phyloP scores from a whole-genome alignment of 2,329 filamentous ascomycete species.

The Aspergillus udagawae region DNA sequence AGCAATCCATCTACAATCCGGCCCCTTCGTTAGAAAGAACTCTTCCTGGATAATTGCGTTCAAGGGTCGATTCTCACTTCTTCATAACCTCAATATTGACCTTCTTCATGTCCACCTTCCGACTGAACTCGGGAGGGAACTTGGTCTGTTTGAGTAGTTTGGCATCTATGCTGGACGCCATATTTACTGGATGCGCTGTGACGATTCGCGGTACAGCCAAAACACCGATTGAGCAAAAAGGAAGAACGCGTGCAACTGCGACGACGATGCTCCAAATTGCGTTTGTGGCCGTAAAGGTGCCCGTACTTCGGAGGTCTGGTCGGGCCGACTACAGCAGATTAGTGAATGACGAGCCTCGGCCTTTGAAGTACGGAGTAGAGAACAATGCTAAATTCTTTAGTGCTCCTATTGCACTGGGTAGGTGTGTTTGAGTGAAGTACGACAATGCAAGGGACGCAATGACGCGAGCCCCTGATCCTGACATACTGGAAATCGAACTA shows the following conservation, averaged over 20 bases:
- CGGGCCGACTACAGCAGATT: conserved; percentile 7
- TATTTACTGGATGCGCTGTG: conserved; percentile 43
- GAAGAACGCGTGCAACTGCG: background rate
- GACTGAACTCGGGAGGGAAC: conserved; percentile 87
- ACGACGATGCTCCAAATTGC: conserved; percentile 5
- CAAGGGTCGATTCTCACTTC: conserved; percentile 59
- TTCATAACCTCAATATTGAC: conserved; percentile 98
- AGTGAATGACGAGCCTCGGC: background rate
- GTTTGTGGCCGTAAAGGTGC: conserved; percentile 3
- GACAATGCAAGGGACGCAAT: background rate
- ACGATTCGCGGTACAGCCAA: background rate
- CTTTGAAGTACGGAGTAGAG: background rate
- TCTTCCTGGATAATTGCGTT: conserved; percentile 6
- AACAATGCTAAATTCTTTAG: background rate
- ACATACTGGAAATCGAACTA: background rate
- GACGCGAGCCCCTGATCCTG: background rate
- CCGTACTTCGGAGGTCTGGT: conserved; percentile 7
- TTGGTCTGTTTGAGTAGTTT: conserved; percentile 89
- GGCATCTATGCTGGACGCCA: conserved; percentile 81
- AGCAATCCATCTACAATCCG: conserved; percentile 77
- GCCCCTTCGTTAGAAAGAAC: conserved; percentile 8
- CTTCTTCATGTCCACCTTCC: conserved; percentile 96
- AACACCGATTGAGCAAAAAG: background rate
- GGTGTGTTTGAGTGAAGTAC: background rate
- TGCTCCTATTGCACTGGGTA: background rate